Evolutionary conservation across 768 basidiomycete species (phyloP).

Genomic region (Naematelia encephala): DNA sequence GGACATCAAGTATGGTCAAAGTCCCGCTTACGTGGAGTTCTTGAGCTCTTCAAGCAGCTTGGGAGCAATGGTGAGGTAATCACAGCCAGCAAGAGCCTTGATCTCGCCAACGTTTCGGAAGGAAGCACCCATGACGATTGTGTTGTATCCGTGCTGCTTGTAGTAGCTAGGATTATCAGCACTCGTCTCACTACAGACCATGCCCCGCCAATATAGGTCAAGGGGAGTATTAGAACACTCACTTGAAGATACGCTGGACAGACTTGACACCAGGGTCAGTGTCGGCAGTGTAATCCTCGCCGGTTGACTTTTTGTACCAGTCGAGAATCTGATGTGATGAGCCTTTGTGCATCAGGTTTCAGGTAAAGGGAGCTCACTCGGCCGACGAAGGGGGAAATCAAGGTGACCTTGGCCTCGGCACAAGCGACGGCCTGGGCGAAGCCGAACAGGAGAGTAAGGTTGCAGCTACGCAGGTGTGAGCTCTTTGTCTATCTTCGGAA

Average conservation of each 20-base stretch:
- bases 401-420: slow-evolving; percentile 94
- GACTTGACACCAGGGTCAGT: slow-evolving; percentile 93
- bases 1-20: background rate
- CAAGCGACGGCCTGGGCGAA: slow-evolving; percentile 98
- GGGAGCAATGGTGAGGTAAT: slow-evolving; percentile 95
- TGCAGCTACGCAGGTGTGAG: slow-evolving; percentile 59
- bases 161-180: slow-evolving; percentile 57
- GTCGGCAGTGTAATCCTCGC: slow-evolving; percentile 82
- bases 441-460: slow-evolving; percentile 97
- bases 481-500: background rate
- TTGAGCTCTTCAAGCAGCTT: slow-evolving; percentile 87
- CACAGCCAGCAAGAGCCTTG: slow-evolving; percentile 88
- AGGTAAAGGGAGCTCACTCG: slow-evolving; percentile 61
- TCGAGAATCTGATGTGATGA: slow-evolving; percentile 73
- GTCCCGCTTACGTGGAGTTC: slow-evolving; percentile 44
- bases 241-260: slow-evolving; percentile 97
- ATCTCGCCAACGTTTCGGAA: slow-evolving; percentile 98
- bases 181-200: background rate
- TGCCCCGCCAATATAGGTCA: too few species aligned
- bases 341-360: background rate
- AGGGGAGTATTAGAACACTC: too few species aligned
- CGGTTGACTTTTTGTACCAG: slow-evolving; percentile 89
- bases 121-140: slow-evolving; percentile 99
- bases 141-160: slow-evolving; percentile 97
- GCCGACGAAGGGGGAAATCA: slow-evolving; percentile 99